Base-by-base conservation (phyloP, 257 asterid species). In the Plantago major region DNA sequence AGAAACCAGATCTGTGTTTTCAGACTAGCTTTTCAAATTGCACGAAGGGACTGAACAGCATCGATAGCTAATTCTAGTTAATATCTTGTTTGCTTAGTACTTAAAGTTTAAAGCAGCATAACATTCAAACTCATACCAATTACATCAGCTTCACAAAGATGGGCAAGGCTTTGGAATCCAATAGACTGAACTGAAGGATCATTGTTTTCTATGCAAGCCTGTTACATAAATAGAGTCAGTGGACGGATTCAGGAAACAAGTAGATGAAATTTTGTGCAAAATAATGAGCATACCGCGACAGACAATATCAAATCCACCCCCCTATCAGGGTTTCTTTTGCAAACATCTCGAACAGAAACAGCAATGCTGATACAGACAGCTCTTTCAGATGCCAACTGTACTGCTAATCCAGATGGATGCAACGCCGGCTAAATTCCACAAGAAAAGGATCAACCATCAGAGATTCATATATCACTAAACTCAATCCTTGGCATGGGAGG, bases 61-160 rank as follows among this genome's bases (percentile, higher is more conserved):
- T 55, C 42, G 56, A n/a, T 57, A 46, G 48, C 48, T 43, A 58
- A 48, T 42, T 70, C 42, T 55, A 33, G 59, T 65, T 26, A 19
- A 40, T 28, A 4, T 7, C 45, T 73, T 50, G 57, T 46, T 55
- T 52, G 50, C 48, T 33, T 50, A 52, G 55, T 64, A 19, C 49
- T 28, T 44, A 30, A 49, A 42, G 19, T 33, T 16, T 46, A 58
- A 70, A 48, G 58, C 66, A 62, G 64, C 46, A 68, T 67, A 53
- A 57, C 7, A 60, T 22, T 30, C 55, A 54, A 13, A 60, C 73
- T 7, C 40, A 5, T 82, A 93, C 99, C 99, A 56, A 93, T 79
- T 46, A 81, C 96, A 76, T 93, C 99, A 43, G 99, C 97, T 81
- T 85, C 96, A 79, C 99, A 93, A 46, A 93, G 95, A 82, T 89